Base-by-base conservation (phyloP, 2,329 filamentous ascomycete genomes). In the Colletotrichum melonis region DNA sequence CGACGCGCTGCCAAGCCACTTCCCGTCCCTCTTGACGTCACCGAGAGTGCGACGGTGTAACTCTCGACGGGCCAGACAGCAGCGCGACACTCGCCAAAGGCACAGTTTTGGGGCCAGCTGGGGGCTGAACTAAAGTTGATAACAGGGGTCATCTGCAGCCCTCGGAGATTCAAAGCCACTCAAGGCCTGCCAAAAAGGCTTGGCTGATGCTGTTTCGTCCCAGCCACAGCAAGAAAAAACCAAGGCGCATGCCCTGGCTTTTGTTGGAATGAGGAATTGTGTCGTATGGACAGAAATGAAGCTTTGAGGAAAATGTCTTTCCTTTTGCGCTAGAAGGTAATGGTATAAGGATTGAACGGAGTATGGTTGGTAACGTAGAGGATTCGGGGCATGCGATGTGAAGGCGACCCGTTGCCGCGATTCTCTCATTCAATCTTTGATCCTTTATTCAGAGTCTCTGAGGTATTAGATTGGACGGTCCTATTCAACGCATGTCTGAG, bases 151-250 rank as follows among this genome's bases (percentile, higher is more conserved):
- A 19, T 30, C 32, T 35, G n/a, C 9, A 19, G n/a, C 28, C 19
- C 28, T 57, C 57, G 3, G 32, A 2, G 1, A 0, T 14, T 22
- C 9, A 4, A 59, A 72, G 69, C 65, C 65, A 69, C 42, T 72
- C n/a, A 5, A n/a, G 66, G 58, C 59, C 69, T 52, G 59, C 69
- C 11, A 64, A 69, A 69, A 64, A 46, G 30, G 57, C 69, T 72
- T 72, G 69, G 69, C 69, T 72, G 69, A 72, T 72, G 69, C 65
- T 58, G 4, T 69, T 16, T 24, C 22, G 52, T 46, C 42, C 22
- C 69, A 69, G 58, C 69, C 69, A 72, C 69, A 64, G 56, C 28
- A 28, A 58, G 38, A 42, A 42, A 16, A 8, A 26, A 12, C 19
- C 16, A 28, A 28, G 14, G 42, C 19, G 11, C 42, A 49, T 49